Base-by-base conservation (phyloP, 306 rosid species). In the Delonix regia region DNA sequence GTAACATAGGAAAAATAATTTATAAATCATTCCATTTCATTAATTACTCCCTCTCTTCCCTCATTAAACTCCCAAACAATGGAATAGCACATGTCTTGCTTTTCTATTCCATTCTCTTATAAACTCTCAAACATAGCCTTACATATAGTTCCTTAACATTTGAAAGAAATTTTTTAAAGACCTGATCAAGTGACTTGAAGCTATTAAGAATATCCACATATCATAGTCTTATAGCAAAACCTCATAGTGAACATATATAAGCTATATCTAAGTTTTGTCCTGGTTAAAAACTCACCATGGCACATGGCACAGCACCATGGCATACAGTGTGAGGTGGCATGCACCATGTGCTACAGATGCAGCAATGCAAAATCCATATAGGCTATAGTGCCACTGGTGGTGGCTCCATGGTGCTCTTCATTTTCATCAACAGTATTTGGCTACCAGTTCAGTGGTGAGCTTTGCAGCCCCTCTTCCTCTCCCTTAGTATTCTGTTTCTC, bases 291-390 rank as follows among this genome's bases (percentile, higher is more conserved):
- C 18, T 28, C 64, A 57, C 6, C 4, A 5, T 38, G 41, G 66
- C 41, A 28, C 66, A 60, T 60, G 39, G 41, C 41, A 30, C 3
- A 15, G 22, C 41, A 30, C 66, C 41, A n/a, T 30, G 11, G 22
- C 66, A 60, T 28, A 28, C 21, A 28, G 65, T 19, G 27, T 4
- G 14, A 60, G 41, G 41, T 28, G 12, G 66, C n/a, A 60, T 22
- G 33, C 41, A 14, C 41, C 66, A 60, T 30, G 41, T 60, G 66
- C 66, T 30, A 60, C 66, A 60, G 64, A 36, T 60, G 66, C 28
- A 16, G 66, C 3, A 9, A 60, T 15, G 66, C 36, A 12, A 36
- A 57, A 25, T 12, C 14, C 18, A 57, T 24, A 22, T 4, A 9
- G 30, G 62, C 30, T 6, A n/a, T n/a, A 55, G 33, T 3, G 34